phyloP scores from a whole-genome alignment of 1,284 basidiomycete genomes.

The Papiliotrema fonsecae region DNA sequence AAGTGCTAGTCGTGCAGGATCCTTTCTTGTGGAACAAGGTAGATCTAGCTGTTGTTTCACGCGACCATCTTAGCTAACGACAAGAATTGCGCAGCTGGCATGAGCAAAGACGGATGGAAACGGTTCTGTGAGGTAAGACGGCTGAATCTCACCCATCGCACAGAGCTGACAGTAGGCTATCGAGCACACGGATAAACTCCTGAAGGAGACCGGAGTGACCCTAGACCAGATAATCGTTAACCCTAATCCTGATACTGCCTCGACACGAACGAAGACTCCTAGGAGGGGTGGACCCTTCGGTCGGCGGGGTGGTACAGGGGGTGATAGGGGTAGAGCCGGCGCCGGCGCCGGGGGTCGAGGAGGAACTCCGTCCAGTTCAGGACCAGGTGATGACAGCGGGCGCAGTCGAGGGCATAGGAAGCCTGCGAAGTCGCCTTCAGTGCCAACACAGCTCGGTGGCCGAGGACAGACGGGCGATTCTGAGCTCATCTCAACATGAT shows the following conservation, averaged over 20 bases:
- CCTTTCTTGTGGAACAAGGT: constrained; percentile 48
- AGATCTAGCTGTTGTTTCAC: constrained; percentile 4
- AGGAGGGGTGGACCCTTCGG: background rate
- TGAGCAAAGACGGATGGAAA: constrained; percentile 3
- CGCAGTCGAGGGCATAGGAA: background rate
- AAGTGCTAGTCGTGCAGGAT: constrained; percentile 43
- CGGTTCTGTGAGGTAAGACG: background rate
- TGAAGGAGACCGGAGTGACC: background rate
- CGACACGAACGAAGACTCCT: background rate
- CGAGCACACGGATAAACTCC: background rate
- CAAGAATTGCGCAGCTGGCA: constrained; percentile 19
- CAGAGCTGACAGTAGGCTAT: background rate
- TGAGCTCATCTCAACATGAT: too few species aligned
- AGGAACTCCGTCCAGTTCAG: background rate
- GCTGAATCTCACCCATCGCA: background rate
- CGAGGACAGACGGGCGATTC: too few species aligned
- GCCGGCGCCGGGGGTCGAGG: background rate
- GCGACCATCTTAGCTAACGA: background rate
- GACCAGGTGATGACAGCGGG: background rate
- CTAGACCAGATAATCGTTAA: background rate
- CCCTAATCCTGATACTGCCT: background rate
- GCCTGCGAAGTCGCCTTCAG: background rate
- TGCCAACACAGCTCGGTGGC: background rate
- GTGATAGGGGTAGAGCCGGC: background rate
- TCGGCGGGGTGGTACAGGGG: background rate